Evolutionary conservation across 306 rosid genomes (phyloP).

Genomic region (Pueraria montana): DNA sequence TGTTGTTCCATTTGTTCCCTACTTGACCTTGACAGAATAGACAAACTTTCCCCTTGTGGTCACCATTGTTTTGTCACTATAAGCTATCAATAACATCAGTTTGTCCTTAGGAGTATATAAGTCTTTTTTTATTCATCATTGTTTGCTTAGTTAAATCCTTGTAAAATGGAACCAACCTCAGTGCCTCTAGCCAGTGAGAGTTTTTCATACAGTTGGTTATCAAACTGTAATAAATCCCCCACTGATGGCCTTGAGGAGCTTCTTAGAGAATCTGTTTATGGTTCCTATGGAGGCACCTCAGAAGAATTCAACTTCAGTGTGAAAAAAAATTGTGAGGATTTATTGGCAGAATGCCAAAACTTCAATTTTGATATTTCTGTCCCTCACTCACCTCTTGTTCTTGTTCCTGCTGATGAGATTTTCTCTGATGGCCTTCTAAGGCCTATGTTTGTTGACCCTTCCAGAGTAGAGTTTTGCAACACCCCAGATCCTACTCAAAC

Average conservation of each 20-base stretch:
- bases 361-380: conserved; percentile 63
- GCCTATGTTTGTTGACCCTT: conserved; percentile 49
- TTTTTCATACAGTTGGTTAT: conserved; percentile 76
- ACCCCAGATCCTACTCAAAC: conserved; percentile 44
- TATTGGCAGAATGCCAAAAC: conserved; percentile 47
- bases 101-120: conserved; percentile 48
- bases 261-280: conserved; percentile 31
- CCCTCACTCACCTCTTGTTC: conserved; percentile 42
- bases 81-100: conserved; percentile 54
- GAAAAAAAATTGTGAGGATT: conserved; percentile 15
- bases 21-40: conserved; percentile 62
- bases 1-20: conserved; percentile 70
- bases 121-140: conserved; percentile 35
- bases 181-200: conserved; percentile 72
- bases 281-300: conserved; percentile 42
- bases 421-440: conserved; percentile 67
- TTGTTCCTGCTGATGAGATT: conserved; percentile 79
- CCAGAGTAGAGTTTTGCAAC: conserved; percentile 18
- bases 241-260: conserved; percentile 13
- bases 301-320: conserved; percentile 1
- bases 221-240: conserved; percentile 47
- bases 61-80: conserved; percentile 61
- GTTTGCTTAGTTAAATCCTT: conserved; percentile 18
- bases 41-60: conserved; percentile 61
- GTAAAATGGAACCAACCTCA: conserved; percentile 54